Evolutionary conservation across 164 flowering plant species (phyloP).

Genomic region (Nymphaea thermarum): DNA sequence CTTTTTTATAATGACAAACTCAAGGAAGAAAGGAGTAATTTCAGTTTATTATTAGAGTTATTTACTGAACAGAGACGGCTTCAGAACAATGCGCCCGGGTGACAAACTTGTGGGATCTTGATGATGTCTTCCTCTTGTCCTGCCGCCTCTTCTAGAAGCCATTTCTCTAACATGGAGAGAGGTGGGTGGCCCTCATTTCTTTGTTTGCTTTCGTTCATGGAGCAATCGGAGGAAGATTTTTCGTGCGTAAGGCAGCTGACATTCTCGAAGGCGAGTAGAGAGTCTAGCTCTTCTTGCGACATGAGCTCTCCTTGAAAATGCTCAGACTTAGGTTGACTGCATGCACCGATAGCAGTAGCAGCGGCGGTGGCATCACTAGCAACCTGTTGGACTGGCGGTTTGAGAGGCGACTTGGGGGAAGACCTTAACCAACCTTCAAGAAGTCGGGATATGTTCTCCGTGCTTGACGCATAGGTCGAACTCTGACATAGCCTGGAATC

Average conservation of each 20-base stretch:
- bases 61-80: not conserved
- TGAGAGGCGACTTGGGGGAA: slow-evolving; percentile 23
- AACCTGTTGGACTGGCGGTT: not conserved
- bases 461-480: slow-evolving; percentile 69
- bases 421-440: slow-evolving; percentile 87
- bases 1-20: no score
- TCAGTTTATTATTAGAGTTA: not conserved
- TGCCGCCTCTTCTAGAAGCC: slow-evolving; percentile 24
- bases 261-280: slow-evolving; percentile 41
- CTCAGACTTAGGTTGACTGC: slow-evolving; percentile 9
- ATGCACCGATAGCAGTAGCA: not conserved
- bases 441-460: slow-evolving; percentile 77
- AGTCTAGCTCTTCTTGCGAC: slow-evolving; percentile 37
- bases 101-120: slow-evolving; percentile 27
- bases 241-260: slow-evolving; percentile 3
- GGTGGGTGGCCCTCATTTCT: slow-evolving; percentile 9
- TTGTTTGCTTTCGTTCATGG: slow-evolving; percentile 6
- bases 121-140: slow-evolving; percentile 26
- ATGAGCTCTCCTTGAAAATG: slow-evolving; percentile 18
- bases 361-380: not conserved
- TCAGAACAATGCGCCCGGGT: not conserved
- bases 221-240: not conserved
- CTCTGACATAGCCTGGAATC: slow-evolving; percentile 6
- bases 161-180: slow-evolving; percentile 14
- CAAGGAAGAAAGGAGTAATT: no score